Evolutionary conservation across 2,329 filamentous ascomycete genomes (phyloP), one percentile per base, ranked within the genome.

Genomic region (Escovopsis sp.): DNA sequence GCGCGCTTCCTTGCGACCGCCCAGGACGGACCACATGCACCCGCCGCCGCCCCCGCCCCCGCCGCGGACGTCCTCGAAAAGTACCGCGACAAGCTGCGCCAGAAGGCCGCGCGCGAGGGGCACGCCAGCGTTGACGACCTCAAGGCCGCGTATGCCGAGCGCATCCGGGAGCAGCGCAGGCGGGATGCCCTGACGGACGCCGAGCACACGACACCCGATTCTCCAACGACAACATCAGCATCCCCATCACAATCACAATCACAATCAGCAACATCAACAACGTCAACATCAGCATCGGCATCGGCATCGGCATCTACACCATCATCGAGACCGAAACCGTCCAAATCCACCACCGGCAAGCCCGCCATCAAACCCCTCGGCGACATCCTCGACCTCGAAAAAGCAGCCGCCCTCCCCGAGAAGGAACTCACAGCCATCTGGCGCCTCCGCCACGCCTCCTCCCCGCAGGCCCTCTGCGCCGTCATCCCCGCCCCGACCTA

Each of bases 351-450:
- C 48, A 39, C 47, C 43, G 47, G 50, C 14, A 54, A 57, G 41
- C 50, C 58, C 41, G 49, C 56, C 46, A 47, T 71, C 48, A 66
- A 71, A 51, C 63, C 69, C 4, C 67, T 71, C 46, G 65, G 64
- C 52, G 61, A 66, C 48, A 69, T 69, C 59, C 65, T 98, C 53
- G 83, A 96, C 64, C 68, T 96, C 39, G 68, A 77, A 45, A 96
- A 95, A 60, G 77, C 77, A 42, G 71, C 74, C 41, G 59, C 65
- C 37, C 77, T 96, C 4, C 82, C 88, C 0, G 65, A 74, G 14
- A 81, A 85, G 58, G 88, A 96, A 59, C 80, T 98, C 43, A 80
- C 86, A 53, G 76, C 80, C 29, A 72, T 96, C 52, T 98, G 91
- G 91, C 84, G 89, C 20, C 74, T 94, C 24, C 82, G 85, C 40